Evolutionary conservation across 805 yeast genomes (phyloP).

Genomic region (Allodekkera sacchari): DNA sequence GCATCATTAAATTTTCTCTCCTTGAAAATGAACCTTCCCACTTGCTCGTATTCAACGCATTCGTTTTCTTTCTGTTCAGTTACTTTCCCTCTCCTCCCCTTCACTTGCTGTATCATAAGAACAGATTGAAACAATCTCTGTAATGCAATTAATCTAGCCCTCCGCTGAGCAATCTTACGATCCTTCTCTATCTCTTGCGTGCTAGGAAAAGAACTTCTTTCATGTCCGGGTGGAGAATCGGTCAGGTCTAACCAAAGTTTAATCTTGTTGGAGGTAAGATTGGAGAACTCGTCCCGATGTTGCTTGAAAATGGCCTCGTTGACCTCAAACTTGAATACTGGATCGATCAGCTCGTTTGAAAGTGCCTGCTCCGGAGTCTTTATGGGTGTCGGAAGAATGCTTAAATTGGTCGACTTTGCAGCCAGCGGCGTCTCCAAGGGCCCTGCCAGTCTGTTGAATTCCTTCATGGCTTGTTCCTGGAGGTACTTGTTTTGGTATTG

Average conservation of each 20-base stretch:
- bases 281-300: constrained; percentile 6
- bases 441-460: constrained; percentile 18
- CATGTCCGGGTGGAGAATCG: constrained; percentile 48
- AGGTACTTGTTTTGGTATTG: constrained; percentile 14
- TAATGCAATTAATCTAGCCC: constrained; percentile 31
- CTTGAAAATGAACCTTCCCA: constrained; percentile 37
- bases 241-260: constrained; percentile 23
- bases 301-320: constrained; percentile 12
- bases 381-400: constrained; percentile 15
- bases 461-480: constrained; percentile 13
- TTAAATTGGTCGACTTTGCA: neutral
- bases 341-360: constrained; percentile 15
- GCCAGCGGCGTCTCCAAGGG: constrained; percentile 1
- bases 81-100: constrained; percentile 1
- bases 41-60: constrained; percentile 18
- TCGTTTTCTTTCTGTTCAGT: constrained; percentile 1
- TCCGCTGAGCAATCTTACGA: constrained; percentile 16
- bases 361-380: constrained; percentile 17
- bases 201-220: constrained; percentile 49
- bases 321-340: constrained; percentile 21
- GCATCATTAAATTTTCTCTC: constrained; percentile 30
- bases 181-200: constrained; percentile 42
- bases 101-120: constrained; percentile 16
- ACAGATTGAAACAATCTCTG: constrained; percentile 37
- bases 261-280: constrained; percentile 15